Evolutionary conservation across 352 stramenopile species (phyloP), one percentile per base, ranked within the genome.

Genomic region (Globisporangium splendens): DNA sequence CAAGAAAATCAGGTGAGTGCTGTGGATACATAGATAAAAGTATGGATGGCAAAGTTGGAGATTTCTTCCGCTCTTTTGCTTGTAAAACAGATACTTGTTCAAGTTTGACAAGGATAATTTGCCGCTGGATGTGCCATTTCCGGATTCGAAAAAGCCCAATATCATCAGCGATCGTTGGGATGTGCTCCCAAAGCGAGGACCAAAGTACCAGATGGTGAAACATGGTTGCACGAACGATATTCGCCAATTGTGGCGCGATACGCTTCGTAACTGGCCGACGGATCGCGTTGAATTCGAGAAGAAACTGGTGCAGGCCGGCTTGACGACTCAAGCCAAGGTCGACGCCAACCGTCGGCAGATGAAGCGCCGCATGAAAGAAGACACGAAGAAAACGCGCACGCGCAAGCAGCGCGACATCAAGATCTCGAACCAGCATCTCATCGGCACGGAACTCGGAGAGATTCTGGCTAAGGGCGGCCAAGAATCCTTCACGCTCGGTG

Each of bases 351-450:
- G 84, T 43, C 79, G 82, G 28, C 79, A 91, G 56, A 71, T 85
- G 62, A 92, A 92, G 68, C 79, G 83, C 42, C 82, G 84, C 48
- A 69, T 91, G 58, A 89, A 92, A 51, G 80, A 91, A 49, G 81
- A 89, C 58, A 92, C 89, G 61, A 94, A 89, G 63, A 88, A 89
- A 66, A 79, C 82, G 28, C 79, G 83, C 24, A 69, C 79, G 65
- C 77, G 81, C 46, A 93, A 93, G 67, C 83, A 92, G 59, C 83
- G 85, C 43, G 79, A 95, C 58, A 95, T 95, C 61, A 95, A 95
- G 69, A 93, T 95, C 51, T 91, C 83, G 8, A 95, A 95, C 70
- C 81, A 91, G 63, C 85, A 95, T 70, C 73, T 95, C 39, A 91
- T 92, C 57, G 85, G 83, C 65, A 95, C 85, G 22, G 87, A 91